Conservation (phyloP, 2,329 filamentous ascomycete species). For the Thelonectria blattea region DNA sequence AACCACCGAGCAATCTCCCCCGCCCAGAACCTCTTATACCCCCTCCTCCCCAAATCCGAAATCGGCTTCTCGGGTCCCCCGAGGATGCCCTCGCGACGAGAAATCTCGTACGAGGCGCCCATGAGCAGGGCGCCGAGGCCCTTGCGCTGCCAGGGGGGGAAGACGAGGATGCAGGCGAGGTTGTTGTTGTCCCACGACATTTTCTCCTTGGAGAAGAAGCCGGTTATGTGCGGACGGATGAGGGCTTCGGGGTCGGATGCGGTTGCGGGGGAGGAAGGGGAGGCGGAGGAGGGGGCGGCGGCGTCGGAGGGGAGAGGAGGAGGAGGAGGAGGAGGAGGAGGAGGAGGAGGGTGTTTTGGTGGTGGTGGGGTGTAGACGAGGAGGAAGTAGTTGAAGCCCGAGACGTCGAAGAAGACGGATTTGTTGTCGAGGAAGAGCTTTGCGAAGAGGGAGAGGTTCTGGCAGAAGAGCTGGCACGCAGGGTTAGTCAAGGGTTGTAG, state of each 20-base stretch:
- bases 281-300: slow-evolving; percentile 23
- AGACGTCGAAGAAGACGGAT: slow-evolving; percentile 96
- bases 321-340: too few relatives aligned
- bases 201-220: slow-evolving; percentile 99
- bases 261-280: too few relatives aligned
- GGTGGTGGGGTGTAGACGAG: slow-evolving; percentile 72
- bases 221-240: slow-evolving; percentile 66
- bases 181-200: slow-evolving; percentile 99
- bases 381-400: slow-evolving; percentile 92
- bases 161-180: slow-evolving; percentile 92
- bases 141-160: slow-evolving; percentile 93
- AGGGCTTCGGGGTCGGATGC: slow-evolving; percentile 10
- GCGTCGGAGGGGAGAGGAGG: slow-evolving; percentile 72
- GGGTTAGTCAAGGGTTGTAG: slow-evolving; percentile 12
- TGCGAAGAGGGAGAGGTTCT: slow-evolving; percentile 93
- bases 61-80: slow-evolving; percentile 95
- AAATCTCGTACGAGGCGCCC: slow-evolving; percentile 92
- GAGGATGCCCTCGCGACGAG: slow-evolving; percentile 78
- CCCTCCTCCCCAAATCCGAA: slow-evolving; percentile 80
- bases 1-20: slow-evolving; percentile 80
- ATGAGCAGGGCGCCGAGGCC: slow-evolving; percentile 89
- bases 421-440: slow-evolving; percentile 99
- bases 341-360: slow-evolving; percentile 22
- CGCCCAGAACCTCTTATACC: slow-evolving; percentile 87
- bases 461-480: slow-evolving; percentile 74